Evolutionary conservation across 2,329 filamentous ascomycete species (phyloP), one percentile per base, ranked within the genome.

Genomic region (Penicillium sp.): DNA sequence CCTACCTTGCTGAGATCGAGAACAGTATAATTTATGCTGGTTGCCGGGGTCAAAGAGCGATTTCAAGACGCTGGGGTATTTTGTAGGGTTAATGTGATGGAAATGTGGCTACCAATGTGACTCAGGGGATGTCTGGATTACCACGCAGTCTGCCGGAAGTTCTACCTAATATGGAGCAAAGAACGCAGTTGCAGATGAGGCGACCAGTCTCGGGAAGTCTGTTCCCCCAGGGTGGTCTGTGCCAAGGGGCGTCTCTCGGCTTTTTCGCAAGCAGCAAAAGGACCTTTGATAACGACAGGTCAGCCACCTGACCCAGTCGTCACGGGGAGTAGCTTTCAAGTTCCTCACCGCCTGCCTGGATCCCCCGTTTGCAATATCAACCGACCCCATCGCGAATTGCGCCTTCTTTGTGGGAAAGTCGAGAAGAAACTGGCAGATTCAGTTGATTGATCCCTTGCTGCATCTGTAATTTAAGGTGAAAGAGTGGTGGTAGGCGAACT

Each of bases 181-280:
- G 58, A 52, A 53, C 50, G 55, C 54, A 35, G 52, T 62, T 68
- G 64, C 61, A 64, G 64, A 61, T 62, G 64, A 67, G 68, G 67
- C 67, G 54, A 60, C 68, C 67, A 69, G 66, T 69, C 63, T 52
- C 57, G 49, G 58, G 4, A 46, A 68, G 31, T n/a, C 69, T 30
- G 68, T 53, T 19, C 23, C 46, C 52, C 58, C 51, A 46, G 64
- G 52, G 52, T 58, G 31, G 58, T 71, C 23, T 64, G 68, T 41
- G 63, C 61, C 56, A 54, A 26, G 8, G 26, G 50, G 26, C 4
- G 26, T 26, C 26, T 26, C 26, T 26, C 26, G 26, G 4, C 38
- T 44, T 19, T 17, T 41, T 41, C 17, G 9, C 8, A 41, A 17
- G 13, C 21, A 19, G 45, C 44, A 19, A 46, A 46, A 23, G 44